Evolutionary conservation across 2,329 filamentous ascomycete genomes (phyloP), one percentile per base, ranked within the genome.

Genomic region (Hymenotorrendiella dingleyae): DNA sequence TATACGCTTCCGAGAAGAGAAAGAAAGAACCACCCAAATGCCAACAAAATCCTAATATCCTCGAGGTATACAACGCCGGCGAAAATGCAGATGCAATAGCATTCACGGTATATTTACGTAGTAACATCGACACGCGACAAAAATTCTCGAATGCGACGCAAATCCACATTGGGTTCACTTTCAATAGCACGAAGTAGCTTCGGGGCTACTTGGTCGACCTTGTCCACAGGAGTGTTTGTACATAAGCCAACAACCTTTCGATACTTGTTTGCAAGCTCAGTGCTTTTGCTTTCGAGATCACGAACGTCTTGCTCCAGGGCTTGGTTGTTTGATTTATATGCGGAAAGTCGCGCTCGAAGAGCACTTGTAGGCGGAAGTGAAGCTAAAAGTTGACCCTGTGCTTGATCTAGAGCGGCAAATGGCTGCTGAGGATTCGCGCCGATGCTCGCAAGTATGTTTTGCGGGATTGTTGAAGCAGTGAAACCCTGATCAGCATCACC

Each of bases 201-300:
- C 40, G 88, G 86, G 0, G 96, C 72, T 39, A 89, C 77, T 44
- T 78, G 77, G 54, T 97, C 93, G 11, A 97, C 85, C 12, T 52
- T 78, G 7, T 74, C 73, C 48, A 94, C 88, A 1, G 79, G 74
- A 24, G 90, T 85, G 7, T 80, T 82, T 0, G 89, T 94, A 61
- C 91, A 96, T 10, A 96, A 69, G 41, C 84, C 81, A 19, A 98
- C 88, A 22, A 97, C 86, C 52, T 84, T 85, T 20, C 89, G 78
- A 62, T 96, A 96, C 64, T 93, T 88, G 52, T 84, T 73, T 58
- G 95, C 91, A 3, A 94, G 73, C 41, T 95, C 89, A 4, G 81
- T 82, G 54, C 87, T 91, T 46, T 86, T 81, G 22, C 83, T 82
- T 61, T 87, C 83, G 7, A 98, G 73, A 5, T 76, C 76, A 14